Base-by-base conservation (phyloP, 352 stramenopile genomes). In the Thalassiosira delicatula region DNA sequence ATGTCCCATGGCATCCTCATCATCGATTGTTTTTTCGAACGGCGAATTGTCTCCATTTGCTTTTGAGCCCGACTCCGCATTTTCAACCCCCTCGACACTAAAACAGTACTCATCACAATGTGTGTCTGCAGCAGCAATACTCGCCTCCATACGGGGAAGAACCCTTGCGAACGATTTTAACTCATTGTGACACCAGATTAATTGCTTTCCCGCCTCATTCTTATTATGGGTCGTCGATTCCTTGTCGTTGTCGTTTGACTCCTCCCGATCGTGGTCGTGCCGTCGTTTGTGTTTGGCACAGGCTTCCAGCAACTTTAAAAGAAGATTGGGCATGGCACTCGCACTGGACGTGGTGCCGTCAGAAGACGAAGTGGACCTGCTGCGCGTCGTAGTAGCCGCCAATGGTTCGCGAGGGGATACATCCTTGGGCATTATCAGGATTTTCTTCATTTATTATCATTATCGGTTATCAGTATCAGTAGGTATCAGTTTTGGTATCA, bases 241-340 rank as follows among this genome's bases (percentile, higher is more conserved):
- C 4, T 60, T 27, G 44, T 63, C 42, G 17, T 70, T 33, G n/a
- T n/a, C n/a, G n/a, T n/a, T n/a, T n/a, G n/a, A n/a, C n/a, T n/a
- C n/a, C n/a, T n/a, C n/a, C 17, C n/a, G 19, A n/a, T 81, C 69
- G 8, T 46, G 19, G 19, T 86, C 77, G 53, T 89, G 83, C 7
- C 59, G 69, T 21, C 61, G 61, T 40, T 81, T 81, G 73, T 89
- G 83, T 14, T 71, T 65, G n/a, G 60, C 68, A 63, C 83, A 89
- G 27, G 77, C 83, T 66, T 89, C 83, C 14, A 85, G 56, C 46
- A 89, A 60, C 56, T 76, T 82, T 17, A 79, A 40, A 53, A 87
- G 51, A 35, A 84, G 30, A 35, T 79, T 71, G 37, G 51, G 19
- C 66, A 21, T 14, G 35, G 37, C 14, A 40, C 19, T 14, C 14